Percentiles rank a stretch among this genome's conserved stretches.
Conservation (phyloP, 2,329 filamentous ascomycete genomes). For the Aspergillus hiratsukae region DNA sequence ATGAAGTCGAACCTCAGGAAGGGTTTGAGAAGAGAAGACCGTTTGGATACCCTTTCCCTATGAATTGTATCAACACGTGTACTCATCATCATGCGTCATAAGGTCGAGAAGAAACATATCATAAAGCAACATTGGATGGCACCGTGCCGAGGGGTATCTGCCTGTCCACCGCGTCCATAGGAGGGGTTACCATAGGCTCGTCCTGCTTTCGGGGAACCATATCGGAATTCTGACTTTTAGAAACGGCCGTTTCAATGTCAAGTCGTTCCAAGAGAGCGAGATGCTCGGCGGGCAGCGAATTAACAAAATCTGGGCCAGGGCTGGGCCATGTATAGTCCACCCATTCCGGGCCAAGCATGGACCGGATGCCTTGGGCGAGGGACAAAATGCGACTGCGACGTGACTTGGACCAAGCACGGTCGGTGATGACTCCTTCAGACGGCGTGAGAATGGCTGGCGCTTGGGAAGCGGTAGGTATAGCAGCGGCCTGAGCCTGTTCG, state of each 20-base stretch:
- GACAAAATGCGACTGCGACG: conserved; percentile 32
- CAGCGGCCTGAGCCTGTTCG: neutral
- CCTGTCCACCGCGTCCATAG: conserved; percentile 24
- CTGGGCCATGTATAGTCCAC: conserved; percentile 44
- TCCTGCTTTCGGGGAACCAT: neutral
- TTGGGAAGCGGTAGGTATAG: conserved; percentile 10
- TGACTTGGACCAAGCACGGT: conserved; percentile 36
- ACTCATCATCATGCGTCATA: neutral
- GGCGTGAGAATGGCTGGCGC: conserved; percentile 29
- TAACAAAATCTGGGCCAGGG: conserved; percentile 40
- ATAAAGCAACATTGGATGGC: conserved; percentile 6
- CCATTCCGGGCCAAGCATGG: conserved; percentile 39
- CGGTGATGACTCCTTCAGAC: conserved; percentile 32
- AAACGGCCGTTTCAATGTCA: conserved; percentile 1
- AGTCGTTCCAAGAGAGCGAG: conserved; percentile 11
- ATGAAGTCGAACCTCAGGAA: neutral
- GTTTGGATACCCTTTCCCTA: neutral
- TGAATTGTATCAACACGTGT: neutral
- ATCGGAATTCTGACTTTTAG: neutral
- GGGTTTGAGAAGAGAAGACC: neutral
- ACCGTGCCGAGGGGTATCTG: conserved; percentile 13
- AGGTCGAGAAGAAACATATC: neutral
- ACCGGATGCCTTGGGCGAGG: conserved; percentile 35
- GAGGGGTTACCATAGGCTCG: conserved; percentile 27
- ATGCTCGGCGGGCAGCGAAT: conserved; percentile 28